Evolutionary conservation across 1,139 yeast species (phyloP), one percentile per base, ranked within the genome.

Genomic region (Yamadazyma mexicana): DNA sequence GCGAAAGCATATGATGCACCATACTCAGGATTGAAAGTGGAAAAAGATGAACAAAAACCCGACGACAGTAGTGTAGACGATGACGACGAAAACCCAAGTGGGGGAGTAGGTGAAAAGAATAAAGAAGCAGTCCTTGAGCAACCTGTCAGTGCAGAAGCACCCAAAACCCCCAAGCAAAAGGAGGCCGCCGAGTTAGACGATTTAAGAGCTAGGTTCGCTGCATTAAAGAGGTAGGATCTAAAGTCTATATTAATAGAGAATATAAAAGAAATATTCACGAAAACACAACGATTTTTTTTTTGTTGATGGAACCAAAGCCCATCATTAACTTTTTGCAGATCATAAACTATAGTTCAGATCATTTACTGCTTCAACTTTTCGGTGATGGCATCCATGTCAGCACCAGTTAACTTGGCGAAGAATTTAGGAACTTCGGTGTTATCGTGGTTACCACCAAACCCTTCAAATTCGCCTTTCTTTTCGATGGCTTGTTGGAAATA

Each of bases 1-100:
- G 95, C 96, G 1, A 69, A 73, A 43, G 87, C 95, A 0, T 89
- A 89, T 56, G 75, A 74, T 31, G 94, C 83, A 2, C 87, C 91
- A 0, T 87, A 79, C 54, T 79, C 87, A 34, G 83, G 79, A 17
- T 56, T 81, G 40, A 60, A 58, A 2, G 71, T 18, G n/a, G 33
- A 4, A 16, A 20, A 30, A 3, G 33, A 17, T 18, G 18, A 15
- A 6, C 7, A n/a, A 9, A 17, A 11, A 5, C 24, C n/a, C 22
- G n/a, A 11, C n/a, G 5, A 5, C 11, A 15, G 11, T 12, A n/a
- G 10, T 12, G 29, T 10, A 8, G 11, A 17, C 27, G 6, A 7
- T 5, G 48, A 40, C 17, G 54, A 47, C 29, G 52, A 46, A 27
- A 47, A 58, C 22, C 50, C 50, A n/a, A 55, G 52, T 23, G 58